Conservation (phyloP, 257 asterid species). For the Gynochthodes officinalis region DNA sequence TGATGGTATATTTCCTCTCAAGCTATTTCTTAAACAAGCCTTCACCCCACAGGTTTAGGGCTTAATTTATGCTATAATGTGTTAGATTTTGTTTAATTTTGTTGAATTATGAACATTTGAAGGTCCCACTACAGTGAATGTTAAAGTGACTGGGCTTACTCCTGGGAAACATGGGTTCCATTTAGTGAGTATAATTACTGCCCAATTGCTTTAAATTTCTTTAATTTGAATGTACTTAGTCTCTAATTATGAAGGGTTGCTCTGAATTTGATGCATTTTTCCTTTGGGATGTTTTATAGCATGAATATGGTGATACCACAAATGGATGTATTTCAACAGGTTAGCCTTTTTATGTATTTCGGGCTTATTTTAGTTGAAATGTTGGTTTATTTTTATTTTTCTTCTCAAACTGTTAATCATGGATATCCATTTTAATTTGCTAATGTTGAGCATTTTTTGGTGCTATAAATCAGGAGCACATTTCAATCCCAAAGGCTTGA, state of each 20-base stretch:
- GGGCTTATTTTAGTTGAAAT: slow-evolving; percentile 1
- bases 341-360: slow-evolving; percentile 30
- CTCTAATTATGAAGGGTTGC: background rate
- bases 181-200: slow-evolving; percentile 47
- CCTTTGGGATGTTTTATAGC: slow-evolving; percentile 42
- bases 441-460: background rate
- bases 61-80: slow-evolving; percentile 1
- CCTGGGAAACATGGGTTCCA: slow-evolving; percentile 97
- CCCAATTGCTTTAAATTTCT: background rate
- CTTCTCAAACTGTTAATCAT: background rate
- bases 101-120: slow-evolving; percentile 17
- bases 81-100: background rate
- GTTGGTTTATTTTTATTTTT: background rate
- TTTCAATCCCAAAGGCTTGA: slow-evolving; percentile 74
- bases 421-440: background rate
- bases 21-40: background rate
- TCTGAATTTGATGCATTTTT: slow-evolving; percentile 16
- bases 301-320: slow-evolving; percentile 95
- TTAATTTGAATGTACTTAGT: slow-evolving; percentile 4
- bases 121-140: slow-evolving; percentile 91
- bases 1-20: slow-evolving; percentile 42
- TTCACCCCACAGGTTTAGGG: background rate
- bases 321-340: slow-evolving; percentile 99
- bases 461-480: slow-evolving; percentile 59
- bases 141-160: slow-evolving; percentile 77